A percentile compares a stretch with the other conserved stretches of the same genome.
Evolutionary conservation across 345 rosid genomes (phyloP).

Genomic region (Mercurialis annua): DNA sequence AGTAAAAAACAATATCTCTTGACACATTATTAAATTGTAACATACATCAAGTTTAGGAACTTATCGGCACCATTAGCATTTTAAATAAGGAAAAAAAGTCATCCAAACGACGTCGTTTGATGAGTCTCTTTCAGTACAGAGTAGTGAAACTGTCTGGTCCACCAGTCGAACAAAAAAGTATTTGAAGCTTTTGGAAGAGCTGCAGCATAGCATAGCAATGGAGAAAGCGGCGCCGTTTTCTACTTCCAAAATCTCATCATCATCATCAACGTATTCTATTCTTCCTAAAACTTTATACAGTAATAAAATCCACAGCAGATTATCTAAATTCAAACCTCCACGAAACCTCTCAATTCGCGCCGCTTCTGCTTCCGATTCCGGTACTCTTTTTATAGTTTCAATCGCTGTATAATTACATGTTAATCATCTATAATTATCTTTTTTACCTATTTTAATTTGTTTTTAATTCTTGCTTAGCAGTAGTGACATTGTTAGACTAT

Average conservation of each 20-base stretch:
- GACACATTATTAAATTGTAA: too few species aligned
- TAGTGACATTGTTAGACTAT: conserved; percentile 87
- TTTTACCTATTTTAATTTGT: not conserved
- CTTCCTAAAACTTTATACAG: conserved; percentile 15
- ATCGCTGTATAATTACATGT: not conserved
- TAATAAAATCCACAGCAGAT: conserved; percentile 21
- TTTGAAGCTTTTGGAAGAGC: not conserved
- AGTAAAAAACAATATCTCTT: too few species aligned
- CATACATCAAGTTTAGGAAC: too few species aligned
- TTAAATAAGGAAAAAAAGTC: too few species aligned
- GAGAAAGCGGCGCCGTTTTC: conserved; percentile 28
- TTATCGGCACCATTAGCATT: too few species aligned
- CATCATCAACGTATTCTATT: conserved; percentile 29
- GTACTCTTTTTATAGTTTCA: conserved; percentile 27
- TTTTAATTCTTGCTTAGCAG: conserved; percentile 24
- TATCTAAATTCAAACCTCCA: conserved; percentile 37
- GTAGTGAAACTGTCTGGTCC: not conserved
- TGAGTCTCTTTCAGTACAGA: too few species aligned
- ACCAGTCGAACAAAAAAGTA: not conserved
- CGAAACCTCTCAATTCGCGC: conserved; percentile 51
- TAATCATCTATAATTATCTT: not conserved
- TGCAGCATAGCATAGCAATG: conserved; percentile 17
- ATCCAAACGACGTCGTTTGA: not conserved
- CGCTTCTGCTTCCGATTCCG: conserved; percentile 53
- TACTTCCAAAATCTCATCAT: conserved; percentile 21